Evolutionary conservation across 2,329 filamentous ascomycete species (phyloP).

Genomic region (Neurospora crassa): DNA sequence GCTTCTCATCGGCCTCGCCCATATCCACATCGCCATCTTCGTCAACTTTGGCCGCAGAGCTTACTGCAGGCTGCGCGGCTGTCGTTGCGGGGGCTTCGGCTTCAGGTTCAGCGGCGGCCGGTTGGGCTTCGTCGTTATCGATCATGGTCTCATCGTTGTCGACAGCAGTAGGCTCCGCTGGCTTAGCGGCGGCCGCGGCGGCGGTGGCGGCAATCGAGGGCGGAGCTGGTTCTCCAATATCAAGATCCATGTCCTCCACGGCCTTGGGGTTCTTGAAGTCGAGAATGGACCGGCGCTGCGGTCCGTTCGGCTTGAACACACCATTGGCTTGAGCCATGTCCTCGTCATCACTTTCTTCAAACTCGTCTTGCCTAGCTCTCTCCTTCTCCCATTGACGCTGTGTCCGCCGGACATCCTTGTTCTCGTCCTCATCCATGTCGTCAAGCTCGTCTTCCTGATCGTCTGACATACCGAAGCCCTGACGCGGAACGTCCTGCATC

Average conservation of each 20-base stretch:
- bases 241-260: conserved; percentile 17
- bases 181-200: conserved; percentile 5
- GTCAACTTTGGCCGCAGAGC: conserved; percentile 26
- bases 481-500: conserved; percentile 66
- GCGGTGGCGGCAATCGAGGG: conserved; percentile 5
- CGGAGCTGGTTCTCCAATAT: conserved; percentile 16
- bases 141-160: conserved; percentile 19
- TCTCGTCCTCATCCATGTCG: conserved; percentile 72
- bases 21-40: conserved; percentile 44
- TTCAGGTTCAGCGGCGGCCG: neutral
- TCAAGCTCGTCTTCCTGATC: conserved; percentile 58
- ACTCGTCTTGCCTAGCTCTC: conserved; percentile 66
- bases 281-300: conserved; percentile 40
- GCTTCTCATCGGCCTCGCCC: conserved; percentile 27
- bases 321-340: conserved; percentile 68
- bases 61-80: conserved; percentile 5
- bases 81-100: conserved; percentile 23
- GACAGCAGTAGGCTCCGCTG: neutral
- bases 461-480: conserved; percentile 53
- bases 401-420: conserved; percentile 74
- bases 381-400: conserved; percentile 75
- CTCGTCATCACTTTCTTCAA: conserved; percentile 84
- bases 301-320: conserved; percentile 41
- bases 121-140: conserved; percentile 9
- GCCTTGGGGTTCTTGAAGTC: conserved; percentile 35